Evolutionary conservation across 2,329 filamentous ascomycete species (phyloP).

Genomic region (Aulographum hederae): DNA sequence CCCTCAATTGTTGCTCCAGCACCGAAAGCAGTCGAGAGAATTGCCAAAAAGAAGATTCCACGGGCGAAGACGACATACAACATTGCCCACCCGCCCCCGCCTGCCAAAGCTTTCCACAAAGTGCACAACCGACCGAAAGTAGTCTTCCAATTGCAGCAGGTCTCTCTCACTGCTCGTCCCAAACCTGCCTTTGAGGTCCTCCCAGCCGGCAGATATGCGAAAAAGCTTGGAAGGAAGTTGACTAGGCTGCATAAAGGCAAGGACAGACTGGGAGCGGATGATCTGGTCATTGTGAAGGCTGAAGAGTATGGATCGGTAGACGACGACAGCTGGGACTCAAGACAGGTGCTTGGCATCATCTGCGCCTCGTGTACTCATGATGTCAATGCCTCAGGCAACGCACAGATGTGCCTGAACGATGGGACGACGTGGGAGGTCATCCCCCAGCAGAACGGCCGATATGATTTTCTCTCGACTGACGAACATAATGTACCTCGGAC

Average conservation of each 20-base stretch:
- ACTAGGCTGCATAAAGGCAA: slow-evolving; percentile 45
- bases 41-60: not conserved
- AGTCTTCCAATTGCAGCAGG: slow-evolving; percentile 51
- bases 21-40: not conserved
- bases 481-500: not conserved
- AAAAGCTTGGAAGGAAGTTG: slow-evolving; percentile 23
- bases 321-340: slow-evolving; percentile 24
- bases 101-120: slow-evolving; percentile 14
- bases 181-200: slow-evolving; percentile 57
- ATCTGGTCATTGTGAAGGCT: slow-evolving; percentile 52
- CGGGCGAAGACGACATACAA: slow-evolving; percentile 39
- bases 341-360: slow-evolving; percentile 49
- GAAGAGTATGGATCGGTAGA: slow-evolving; percentile 38
- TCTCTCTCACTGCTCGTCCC: slow-evolving; percentile 42
- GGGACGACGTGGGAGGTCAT: slow-evolving; percentile 27
- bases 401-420: slow-evolving; percentile 11
- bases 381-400: not conserved
- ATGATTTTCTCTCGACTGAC: slow-evolving; percentile 1
- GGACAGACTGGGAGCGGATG: slow-evolving; percentile 45
- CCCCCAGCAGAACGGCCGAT: slow-evolving; percentile 21
- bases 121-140: slow-evolving; percentile 49
- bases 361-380: slow-evolving; percentile 24
- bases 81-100: slow-evolving; percentile 47
- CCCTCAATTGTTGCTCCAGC: too few species aligned
- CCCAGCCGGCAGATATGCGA: slow-evolving; percentile 42